phyloP scores from a whole-genome alignment of 805 yeast genomes.

The Kregervanrija fluxuum region DNA sequence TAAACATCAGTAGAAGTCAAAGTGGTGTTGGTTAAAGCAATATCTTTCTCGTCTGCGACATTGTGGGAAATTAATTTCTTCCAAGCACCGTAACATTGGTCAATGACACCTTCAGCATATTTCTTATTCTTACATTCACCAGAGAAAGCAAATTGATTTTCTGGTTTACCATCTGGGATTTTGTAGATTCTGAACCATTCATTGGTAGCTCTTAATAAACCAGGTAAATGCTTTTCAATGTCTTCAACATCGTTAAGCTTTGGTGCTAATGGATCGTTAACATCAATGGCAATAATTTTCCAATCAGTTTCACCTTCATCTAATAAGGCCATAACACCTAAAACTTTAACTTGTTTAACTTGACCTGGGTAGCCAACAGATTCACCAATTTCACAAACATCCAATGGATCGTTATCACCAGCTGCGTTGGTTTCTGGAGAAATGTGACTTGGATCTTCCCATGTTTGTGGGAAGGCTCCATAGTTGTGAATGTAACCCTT shows the following conservation, averaged over 20 bases:
- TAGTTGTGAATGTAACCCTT: constrained; percentile 98
- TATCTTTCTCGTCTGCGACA: constrained; percentile 50
- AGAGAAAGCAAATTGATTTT: constrained; percentile 92
- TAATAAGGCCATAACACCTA: constrained; percentile 90
- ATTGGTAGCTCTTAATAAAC: constrained; percentile 85
- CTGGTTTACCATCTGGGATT: constrained; percentile 96
- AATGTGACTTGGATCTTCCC: constrained; percentile 66
- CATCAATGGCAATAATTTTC: constrained; percentile 86
- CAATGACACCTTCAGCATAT: constrained; percentile 78
- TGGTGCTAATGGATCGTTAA: constrained; percentile 82
- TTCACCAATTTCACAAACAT: constrained; percentile 78
- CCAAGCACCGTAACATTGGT: constrained; percentile 86
- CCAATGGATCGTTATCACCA: constrained; percentile 85
- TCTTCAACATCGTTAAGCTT: constrained; percentile 87
- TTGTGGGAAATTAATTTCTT: constrained; percentile 61
- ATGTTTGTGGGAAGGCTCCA: constrained; percentile 96
- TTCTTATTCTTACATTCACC: constrained; percentile 85
- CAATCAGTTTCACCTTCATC: constrained; percentile 91
- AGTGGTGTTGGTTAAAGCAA: constrained; percentile 71
- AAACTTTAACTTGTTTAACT: constrained; percentile 80
- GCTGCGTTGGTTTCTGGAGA: constrained; percentile 61
- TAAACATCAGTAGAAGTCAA: constrained; percentile 49
- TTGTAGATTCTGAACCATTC: constrained; percentile 99
- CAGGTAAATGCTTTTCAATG: constrained; percentile 85
- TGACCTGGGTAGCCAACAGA: constrained; percentile 59